Conservation (phyloP, 306 rosid species). For the Quercus berberidifolia region DNA sequence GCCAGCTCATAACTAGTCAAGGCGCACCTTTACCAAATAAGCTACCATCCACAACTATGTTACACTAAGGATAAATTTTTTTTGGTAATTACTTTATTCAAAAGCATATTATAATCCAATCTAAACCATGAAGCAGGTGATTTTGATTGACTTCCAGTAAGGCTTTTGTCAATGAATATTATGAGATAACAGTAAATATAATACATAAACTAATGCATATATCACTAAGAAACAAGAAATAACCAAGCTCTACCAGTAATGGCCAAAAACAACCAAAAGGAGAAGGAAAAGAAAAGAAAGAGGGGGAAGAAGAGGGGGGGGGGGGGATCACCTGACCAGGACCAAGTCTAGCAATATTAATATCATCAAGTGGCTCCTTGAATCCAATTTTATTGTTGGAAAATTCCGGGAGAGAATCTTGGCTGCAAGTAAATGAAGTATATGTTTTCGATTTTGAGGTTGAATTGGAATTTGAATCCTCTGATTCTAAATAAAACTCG, state of each 20-base stretch:
- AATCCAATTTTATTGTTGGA: conserved; percentile 45
- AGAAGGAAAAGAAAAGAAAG: background rate
- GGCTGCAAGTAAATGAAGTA: conserved; percentile 79
- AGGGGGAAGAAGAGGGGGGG: background rate
- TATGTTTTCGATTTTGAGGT: conserved; percentile 63
- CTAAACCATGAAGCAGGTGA: background rate
- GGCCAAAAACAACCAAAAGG: background rate
- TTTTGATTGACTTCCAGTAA: background rate
- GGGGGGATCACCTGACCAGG: conserved; percentile 70
- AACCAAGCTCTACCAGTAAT: background rate
- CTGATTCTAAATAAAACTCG: conserved; percentile 46
- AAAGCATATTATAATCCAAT: background rate
- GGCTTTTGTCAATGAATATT: background rate
- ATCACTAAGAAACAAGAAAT: background rate
- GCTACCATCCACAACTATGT: background rate
- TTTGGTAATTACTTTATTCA: background rate
- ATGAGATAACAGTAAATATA: background rate
- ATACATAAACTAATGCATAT: background rate
- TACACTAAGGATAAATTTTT: background rate
- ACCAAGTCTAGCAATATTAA: conserved; percentile 73
- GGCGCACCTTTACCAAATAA: background rate
- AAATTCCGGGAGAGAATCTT: conserved; percentile 65
- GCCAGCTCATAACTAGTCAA: background rate
- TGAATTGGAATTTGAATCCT: conserved; percentile 37
- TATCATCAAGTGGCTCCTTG: conserved; percentile 34